Base-by-base conservation (phyloP, 23 red algal species). In the Gracilaria caudata region DNA sequence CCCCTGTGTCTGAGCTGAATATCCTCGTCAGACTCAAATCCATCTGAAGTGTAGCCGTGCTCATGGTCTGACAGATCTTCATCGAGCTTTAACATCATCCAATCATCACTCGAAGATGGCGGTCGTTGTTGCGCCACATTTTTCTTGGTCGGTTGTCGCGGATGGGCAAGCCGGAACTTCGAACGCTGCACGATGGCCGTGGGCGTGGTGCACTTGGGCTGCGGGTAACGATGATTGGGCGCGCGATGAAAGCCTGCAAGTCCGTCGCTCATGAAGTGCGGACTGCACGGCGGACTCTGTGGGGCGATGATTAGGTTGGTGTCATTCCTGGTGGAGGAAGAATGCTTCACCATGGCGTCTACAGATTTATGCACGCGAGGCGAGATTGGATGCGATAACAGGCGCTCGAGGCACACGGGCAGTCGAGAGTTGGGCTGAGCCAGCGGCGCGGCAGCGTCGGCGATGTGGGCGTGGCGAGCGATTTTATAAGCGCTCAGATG, bases 41-140 rank as follows among this genome's bases (percentile, higher is more conserved):
- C 32, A 14, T 71, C 65, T 3, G 65, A 71, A 21, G 37, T 7
- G 26, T 36, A 21, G 37, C 7, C 32, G 1, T 20, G 39, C 1
- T 71, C 65, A 19, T 36, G 38, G 70, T 75, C 70, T 32, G 70
- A 75, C 20, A 75, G 37, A 33, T 75, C 70, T 19, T 75, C 70
- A 21, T 75, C 70, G 4, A 75, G 37, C 70, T 75, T 75, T 6
- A 75, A 40, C 19, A 75, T 49, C 70, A 75, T 75, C 70, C 70
- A 75, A 17, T 75, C 70, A 10, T 75, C 70, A 21, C 29, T 36
- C 35, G 36, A 43, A 4, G 23, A 13, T 10, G 70, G 8, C 1
- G 28, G 61, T 8, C 4, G 38, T 26, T 32, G 70, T 8, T 32
- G 38, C 20, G 70, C 7, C n/a, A 36, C 29, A 29, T 9, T 36